Conservation (phyloP, 1,284 basidiomycete species). For the Mycena sp. region DNA sequence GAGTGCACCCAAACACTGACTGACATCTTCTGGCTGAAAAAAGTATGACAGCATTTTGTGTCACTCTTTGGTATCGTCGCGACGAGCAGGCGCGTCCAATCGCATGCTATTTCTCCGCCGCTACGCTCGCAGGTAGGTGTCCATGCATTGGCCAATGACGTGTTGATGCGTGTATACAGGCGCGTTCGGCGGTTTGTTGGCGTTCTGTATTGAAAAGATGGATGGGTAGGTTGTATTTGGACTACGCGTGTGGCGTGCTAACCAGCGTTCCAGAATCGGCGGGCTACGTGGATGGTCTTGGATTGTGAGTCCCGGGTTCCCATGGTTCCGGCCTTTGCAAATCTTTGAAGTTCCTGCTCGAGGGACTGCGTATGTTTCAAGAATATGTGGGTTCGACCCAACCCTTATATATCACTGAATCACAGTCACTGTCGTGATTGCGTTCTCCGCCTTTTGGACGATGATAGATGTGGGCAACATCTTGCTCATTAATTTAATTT, state of each 20-base stretch:
- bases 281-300: slow-evolving; percentile 42
- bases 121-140: slow-evolving; percentile 33
- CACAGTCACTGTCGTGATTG: slow-evolving; percentile 35
- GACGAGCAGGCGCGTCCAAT: slow-evolving; percentile 38
- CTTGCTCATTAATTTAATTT: not conserved
- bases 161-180: not conserved
- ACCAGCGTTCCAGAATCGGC: slow-evolving; percentile 29
- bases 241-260: not conserved
- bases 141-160: not conserved
- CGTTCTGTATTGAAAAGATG: slow-evolving; percentile 40
- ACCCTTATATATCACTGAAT: not conserved
- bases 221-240: slow-evolving; percentile 32
- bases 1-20: not conserved
- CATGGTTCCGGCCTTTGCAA: not conserved
- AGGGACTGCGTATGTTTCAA: slow-evolving; percentile 35
- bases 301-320: slow-evolving; percentile 35
- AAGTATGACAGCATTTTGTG: slow-evolving; percentile 22
- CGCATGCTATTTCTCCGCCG: slow-evolving; percentile 39
- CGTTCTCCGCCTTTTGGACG: slow-evolving; percentile 33
- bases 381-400: not conserved
- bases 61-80: slow-evolving; percentile 38
- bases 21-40: not conserved
- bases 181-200: slow-evolving; percentile 41
- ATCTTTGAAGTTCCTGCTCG: slow-evolving; percentile 36
- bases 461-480: slow-evolving; percentile 36